phyloP scores from a whole-genome alignment of 352 stramenopile genomes.

The Globisporangium parvum region DNA sequence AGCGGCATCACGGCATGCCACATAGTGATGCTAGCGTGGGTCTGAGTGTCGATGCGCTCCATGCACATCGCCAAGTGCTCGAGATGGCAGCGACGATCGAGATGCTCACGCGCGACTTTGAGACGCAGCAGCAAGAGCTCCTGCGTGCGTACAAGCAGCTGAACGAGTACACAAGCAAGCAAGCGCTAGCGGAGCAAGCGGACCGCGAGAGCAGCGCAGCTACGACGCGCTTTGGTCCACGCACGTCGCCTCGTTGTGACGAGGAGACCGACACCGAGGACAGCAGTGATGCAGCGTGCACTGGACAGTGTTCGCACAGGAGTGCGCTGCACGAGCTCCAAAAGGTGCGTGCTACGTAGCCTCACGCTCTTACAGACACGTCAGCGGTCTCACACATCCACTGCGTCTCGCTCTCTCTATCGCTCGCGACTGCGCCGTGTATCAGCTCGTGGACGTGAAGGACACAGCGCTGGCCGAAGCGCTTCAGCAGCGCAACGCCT shows the following conservation, averaged over 20 bases:
- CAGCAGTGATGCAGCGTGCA: not conserved
- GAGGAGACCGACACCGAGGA: not conserved
- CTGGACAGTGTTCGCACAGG: conserved; percentile 22
- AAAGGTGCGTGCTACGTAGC: conserved; percentile 13
- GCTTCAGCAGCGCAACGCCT: conserved; percentile 49
- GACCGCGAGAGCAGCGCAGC: too few relatives aligned
- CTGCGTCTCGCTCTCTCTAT: not conserved
- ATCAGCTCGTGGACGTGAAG: conserved; percentile 45
- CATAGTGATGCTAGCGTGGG: not conserved
- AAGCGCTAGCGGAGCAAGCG: not conserved
- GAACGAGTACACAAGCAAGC: conserved; percentile 24
- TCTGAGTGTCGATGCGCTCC: conserved; percentile 23
- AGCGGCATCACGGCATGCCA: not conserved
- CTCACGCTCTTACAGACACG: too few relatives aligned
- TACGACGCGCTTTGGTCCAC: too few relatives aligned
- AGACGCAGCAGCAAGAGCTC: conserved; percentile 46
- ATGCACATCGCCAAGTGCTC: conserved; percentile 55
- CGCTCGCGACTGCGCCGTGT: too few relatives aligned
- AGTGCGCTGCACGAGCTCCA: conserved; percentile 27
- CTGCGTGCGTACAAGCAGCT: conserved; percentile 46
- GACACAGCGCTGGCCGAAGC: conserved; percentile 48
- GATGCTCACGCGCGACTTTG: conserved; percentile 53
- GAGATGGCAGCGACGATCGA: conserved; percentile 60
- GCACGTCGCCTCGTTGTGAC: not conserved
- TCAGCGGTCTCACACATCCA: not conserved